phyloP scores from a whole-genome alignment of 2,329 filamentous ascomycete genomes.

The Orbilia brochopaga region DNA sequence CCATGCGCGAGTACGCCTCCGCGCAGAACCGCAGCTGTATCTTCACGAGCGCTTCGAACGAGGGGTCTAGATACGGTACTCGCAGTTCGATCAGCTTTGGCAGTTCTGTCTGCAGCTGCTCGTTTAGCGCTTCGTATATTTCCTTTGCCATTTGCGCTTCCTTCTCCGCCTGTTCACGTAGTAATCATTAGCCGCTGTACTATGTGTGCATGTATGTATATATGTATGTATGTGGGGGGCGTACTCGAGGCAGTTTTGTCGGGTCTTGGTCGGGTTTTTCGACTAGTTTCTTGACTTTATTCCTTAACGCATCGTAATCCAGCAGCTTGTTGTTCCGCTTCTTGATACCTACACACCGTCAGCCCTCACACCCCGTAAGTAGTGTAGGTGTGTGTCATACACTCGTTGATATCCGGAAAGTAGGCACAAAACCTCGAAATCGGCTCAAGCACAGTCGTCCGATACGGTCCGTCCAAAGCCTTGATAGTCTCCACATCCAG shows the following conservation, averaged over 20 bases:
- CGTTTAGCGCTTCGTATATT: conserved; percentile 95
- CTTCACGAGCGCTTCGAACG: conserved; percentile 97
- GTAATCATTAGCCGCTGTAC: neutral
- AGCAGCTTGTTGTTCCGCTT: conserved; percentile 98
- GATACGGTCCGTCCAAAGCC: conserved; percentile 92
- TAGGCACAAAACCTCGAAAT: conserved; percentile 97
- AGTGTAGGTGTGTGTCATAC: conserved; percentile 61
- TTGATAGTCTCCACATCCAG: conserved; percentile 98
- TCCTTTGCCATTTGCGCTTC: conserved; percentile 92
- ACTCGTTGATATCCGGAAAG: conserved; percentile 98
- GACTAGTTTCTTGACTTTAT: conserved; percentile 93
- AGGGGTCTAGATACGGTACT: conserved; percentile 95
- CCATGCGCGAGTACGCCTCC: conserved; percentile 96
- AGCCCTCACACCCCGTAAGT: neutral
- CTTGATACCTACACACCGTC: conserved; percentile 73
- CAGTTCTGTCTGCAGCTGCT: conserved; percentile 89
- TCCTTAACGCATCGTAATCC: conserved; percentile 94
- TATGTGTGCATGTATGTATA: neutral
- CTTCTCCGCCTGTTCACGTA: conserved; percentile 73
- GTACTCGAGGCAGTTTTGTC: conserved; percentile 82
- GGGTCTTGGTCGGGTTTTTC: conserved; percentile 99
- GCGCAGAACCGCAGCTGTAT: conserved; percentile 95
- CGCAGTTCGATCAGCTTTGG: conserved; percentile 95
- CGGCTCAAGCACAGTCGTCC: conserved; percentile 91
- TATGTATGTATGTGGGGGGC: neutral